phyloP scores from a whole-genome alignment of 352 stramenopile genomes.

The Globisporangium recalcitrans region DNA sequence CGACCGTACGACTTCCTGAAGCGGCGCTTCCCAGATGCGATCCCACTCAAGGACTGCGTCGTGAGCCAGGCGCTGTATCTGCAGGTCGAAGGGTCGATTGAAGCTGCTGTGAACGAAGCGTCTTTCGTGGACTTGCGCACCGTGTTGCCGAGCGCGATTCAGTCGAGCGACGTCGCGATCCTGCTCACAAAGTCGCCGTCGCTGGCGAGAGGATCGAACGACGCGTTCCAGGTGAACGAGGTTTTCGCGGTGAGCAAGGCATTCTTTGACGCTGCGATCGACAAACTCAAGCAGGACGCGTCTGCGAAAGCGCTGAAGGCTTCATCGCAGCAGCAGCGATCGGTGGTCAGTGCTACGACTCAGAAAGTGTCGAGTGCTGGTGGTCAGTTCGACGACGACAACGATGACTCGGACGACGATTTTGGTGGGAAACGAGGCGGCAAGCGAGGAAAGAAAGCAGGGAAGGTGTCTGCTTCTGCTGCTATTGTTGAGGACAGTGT shows the following conservation, averaged over 20 bases:
- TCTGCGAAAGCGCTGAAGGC: slow-evolving; percentile 31
- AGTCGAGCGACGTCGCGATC: slow-evolving; percentile 34
- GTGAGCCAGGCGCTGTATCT: slow-evolving; percentile 55
- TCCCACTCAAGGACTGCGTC: slow-evolving; percentile 59
- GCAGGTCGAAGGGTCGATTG: slow-evolving; percentile 67
- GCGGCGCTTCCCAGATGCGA: slow-evolving; percentile 57
- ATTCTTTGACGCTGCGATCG: slow-evolving; percentile 39
- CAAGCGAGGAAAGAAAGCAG: slow-evolving; percentile 28
- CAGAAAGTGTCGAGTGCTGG: slow-evolving; percentile 14
- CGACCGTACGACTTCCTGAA: slow-evolving; percentile 74
- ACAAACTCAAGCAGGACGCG: slow-evolving; percentile 53
- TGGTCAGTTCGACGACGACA: slow-evolving; percentile 16
- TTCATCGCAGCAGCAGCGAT: slow-evolving; percentile 26
- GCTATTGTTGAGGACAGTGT: slow-evolving; percentile 10
- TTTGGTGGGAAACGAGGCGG: slow-evolving; percentile 30
- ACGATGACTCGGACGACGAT: slow-evolving; percentile 40
- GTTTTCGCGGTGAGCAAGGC: slow-evolving; percentile 58
- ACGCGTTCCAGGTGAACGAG: slow-evolving; percentile 48
- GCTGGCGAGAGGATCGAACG: slow-evolving; percentile 24
- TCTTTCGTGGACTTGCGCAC: slow-evolving; percentile 53
- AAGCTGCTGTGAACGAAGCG: slow-evolving; percentile 64
- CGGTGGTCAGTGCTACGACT: not conserved
- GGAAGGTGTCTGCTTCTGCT: slow-evolving; percentile 21
- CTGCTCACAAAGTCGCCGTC: slow-evolving; percentile 43
- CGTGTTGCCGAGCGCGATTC: slow-evolving; percentile 58